Evolutionary conservation across 2,329 filamentous ascomycete genomes (phyloP).

Genomic region (Colletotrichum karsti): DNA sequence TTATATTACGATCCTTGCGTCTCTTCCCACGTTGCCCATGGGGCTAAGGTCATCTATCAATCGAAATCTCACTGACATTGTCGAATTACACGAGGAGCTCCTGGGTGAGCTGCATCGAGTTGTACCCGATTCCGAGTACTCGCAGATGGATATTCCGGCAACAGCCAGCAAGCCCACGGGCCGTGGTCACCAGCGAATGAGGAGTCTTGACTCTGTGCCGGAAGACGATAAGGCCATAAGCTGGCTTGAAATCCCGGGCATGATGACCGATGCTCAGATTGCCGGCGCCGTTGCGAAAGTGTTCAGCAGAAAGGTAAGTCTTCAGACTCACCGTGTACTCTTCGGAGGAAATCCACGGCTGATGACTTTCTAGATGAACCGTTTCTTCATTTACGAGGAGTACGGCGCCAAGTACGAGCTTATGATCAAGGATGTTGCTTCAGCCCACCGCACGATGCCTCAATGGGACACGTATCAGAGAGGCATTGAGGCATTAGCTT

Average conservation of each 20-base stretch:
- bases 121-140: slow-evolving; percentile 74
- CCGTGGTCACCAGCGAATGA: slow-evolving; percentile 54
- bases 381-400: slow-evolving; percentile 89
- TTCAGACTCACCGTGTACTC: background rate
- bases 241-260: slow-evolving; percentile 57
- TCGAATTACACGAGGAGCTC: slow-evolving; percentile 85
- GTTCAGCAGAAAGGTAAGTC: slow-evolving; percentile 65
- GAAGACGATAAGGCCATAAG: slow-evolving; percentile 45
- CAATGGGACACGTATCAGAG: slow-evolving; percentile 84
- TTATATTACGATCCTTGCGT: slow-evolving; percentile 78
- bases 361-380: slow-evolving; percentile 68
- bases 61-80: slow-evolving; percentile 79
- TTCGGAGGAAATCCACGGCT: background rate
- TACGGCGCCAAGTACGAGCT: slow-evolving; percentile 91
- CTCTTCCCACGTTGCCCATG: slow-evolving; percentile 71
- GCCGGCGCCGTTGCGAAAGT: slow-evolving; percentile 69
- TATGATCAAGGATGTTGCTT: slow-evolving; percentile 80
- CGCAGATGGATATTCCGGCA: slow-evolving; percentile 48
- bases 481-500: slow-evolving; percentile 84
- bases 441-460: slow-evolving; percentile 72
- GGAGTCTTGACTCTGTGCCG: slow-evolving; percentile 55
- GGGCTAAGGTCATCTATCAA: slow-evolving; percentile 78
- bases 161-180: slow-evolving; percentile 25
- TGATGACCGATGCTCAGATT: slow-evolving; percentile 66
- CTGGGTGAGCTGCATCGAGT: slow-evolving; percentile 76